Percentiles rank a stretch among this genome's conserved stretches.
These are phyloP conservation scores for Grosmannia clavigera DNA, from an alignment of 2,329 filamentous ascomycete species.

Conservation along the genomic window DNA sequence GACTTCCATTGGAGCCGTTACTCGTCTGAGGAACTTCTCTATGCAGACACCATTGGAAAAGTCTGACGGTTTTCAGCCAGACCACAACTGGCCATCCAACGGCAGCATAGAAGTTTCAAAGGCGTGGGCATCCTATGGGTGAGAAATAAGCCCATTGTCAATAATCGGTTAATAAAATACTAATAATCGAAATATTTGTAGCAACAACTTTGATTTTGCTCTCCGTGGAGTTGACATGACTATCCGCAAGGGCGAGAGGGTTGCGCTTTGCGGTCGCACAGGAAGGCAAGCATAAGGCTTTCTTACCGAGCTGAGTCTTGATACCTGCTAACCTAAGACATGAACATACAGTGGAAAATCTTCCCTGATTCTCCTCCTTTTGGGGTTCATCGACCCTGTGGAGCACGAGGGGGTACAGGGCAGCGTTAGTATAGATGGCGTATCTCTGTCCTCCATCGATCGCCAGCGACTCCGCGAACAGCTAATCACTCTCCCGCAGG, in stretches of 20 bases:
- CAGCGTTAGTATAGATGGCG: slow-evolving; percentile 30
- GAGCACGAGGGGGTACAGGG: no score
- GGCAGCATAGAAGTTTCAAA: slow-evolving; percentile 12
- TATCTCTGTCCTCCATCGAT: slow-evolving; percentile 24
- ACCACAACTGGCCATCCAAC: slow-evolving; percentile 9
- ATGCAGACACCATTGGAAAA: slow-evolving; percentile 5
- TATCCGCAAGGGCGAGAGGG: slow-evolving; percentile 22
- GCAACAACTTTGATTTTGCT: slow-evolving; percentile 14
- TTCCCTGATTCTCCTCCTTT: slow-evolving; percentile 25
- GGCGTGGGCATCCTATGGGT: slow-evolving; percentile 17
- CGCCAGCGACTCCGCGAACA: slow-evolving; percentile 30
- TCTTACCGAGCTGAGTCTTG: neutral
- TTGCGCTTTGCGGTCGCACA: slow-evolving; percentile 31
- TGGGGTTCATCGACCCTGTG: slow-evolving; percentile 30
- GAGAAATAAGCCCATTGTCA: neutral
- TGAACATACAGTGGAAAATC: slow-evolving; percentile 27
- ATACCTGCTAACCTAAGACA: neutral
- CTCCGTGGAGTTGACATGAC: neutral
- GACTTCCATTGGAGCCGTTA: slow-evolving; percentile 23
- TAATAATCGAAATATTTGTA: neutral
- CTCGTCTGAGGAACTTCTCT: slow-evolving; percentile 20
- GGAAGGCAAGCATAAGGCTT: slow-evolving; percentile 17
- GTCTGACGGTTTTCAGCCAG: no score
- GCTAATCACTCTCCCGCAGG: slow-evolving; percentile 41
- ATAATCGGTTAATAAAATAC: no score